A percentile compares a stretch with the other conserved stretches of the same genome.
phyloP scores from a whole-genome alignment of 331 rosid species.

The Acacia concinna region DNA sequence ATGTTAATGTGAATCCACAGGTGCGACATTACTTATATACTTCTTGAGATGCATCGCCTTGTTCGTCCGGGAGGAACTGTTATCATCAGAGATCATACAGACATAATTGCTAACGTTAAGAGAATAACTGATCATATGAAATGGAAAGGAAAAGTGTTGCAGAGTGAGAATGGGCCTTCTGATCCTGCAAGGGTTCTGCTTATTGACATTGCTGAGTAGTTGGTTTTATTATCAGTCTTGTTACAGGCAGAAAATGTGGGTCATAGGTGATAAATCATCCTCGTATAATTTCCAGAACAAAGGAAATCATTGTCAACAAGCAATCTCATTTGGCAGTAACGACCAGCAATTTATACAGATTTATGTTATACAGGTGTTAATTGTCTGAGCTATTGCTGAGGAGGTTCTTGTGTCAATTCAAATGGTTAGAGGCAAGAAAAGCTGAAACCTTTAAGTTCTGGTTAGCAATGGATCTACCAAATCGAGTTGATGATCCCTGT shows the following conservation, averaged over 20 bases:
- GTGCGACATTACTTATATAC: constrained; percentile 48
- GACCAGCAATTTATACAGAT: not conserved
- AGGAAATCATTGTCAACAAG: not conserved
- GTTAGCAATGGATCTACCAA: not conserved
- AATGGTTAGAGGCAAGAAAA: not conserved
- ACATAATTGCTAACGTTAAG: constrained; percentile 45
- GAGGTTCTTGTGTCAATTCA: not conserved
- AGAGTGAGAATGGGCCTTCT: constrained; percentile 38
- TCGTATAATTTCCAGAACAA: not conserved
- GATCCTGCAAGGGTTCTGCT: constrained; percentile 38
- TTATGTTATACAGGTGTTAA: not conserved
- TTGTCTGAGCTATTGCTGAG: not conserved
- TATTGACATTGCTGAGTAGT: constrained; percentile 34
- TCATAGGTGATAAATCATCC: not conserved
- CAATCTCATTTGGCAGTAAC: not conserved
- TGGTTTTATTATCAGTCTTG: not conserved
- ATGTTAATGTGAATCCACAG: constrained; percentile 28
- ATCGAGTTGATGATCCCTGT: not conserved
- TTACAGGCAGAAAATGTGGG: not conserved
- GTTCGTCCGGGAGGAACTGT: constrained; percentile 53
- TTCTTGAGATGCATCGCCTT: constrained; percentile 56
- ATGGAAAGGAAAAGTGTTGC: constrained; percentile 42
- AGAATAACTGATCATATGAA: constrained; percentile 38
- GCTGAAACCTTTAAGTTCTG: not conserved
- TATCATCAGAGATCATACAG: constrained; percentile 44